These are phyloP conservation scores for Allium sativum DNA, from an alignment of 106 monocot genomes.

Conservation along the genomic window DNA sequence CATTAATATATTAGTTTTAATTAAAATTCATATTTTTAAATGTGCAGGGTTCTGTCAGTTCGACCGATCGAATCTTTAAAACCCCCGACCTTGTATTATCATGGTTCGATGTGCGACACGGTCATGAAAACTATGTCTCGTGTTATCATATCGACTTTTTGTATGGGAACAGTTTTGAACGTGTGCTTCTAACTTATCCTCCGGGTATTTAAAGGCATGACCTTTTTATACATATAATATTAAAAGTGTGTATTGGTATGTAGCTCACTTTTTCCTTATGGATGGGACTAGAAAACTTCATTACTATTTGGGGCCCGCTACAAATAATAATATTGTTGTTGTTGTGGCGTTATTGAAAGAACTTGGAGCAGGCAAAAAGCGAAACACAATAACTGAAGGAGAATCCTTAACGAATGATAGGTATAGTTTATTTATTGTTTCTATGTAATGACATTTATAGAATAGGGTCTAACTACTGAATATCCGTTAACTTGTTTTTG, in stretches of 20 bases:
- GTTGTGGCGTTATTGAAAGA: constrained; percentile 96
- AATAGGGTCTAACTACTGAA: background rate
- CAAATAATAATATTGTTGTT: constrained; percentile 98
- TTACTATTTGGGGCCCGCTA: constrained; percentile 89
- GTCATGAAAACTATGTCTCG: too few relatives aligned
- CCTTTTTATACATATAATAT: background rate
- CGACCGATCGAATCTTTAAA: too few relatives aligned
- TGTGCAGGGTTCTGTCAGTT: too few relatives aligned
- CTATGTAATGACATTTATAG: background rate
- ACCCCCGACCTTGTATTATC: too few relatives aligned
- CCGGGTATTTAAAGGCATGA: background rate
- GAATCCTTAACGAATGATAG: constrained; percentile 99
- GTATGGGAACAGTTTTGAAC: constrained; percentile 64
- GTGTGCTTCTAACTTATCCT: constrained; percentile 17
- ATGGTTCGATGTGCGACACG: too few relatives aligned
- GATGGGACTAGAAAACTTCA: constrained; percentile 88
- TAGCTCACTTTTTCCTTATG: constrained; percentile 81
- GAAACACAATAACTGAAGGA: constrained; percentile 97
- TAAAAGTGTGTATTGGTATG: background rate
- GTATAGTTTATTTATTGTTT: constrained; percentile 27
- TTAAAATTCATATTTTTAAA: too few relatives aligned
- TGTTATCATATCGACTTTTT: constrained; percentile 87
- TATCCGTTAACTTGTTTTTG: background rate
- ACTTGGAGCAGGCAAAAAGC: constrained; percentile 97
- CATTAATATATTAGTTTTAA: too few relatives aligned